A percentile compares a stretch with the other conserved stretches of the same genome.
Evolutionary conservation across 805 yeast genomes (phyloP).

Genomic region (Kazachstania africana): DNA sequence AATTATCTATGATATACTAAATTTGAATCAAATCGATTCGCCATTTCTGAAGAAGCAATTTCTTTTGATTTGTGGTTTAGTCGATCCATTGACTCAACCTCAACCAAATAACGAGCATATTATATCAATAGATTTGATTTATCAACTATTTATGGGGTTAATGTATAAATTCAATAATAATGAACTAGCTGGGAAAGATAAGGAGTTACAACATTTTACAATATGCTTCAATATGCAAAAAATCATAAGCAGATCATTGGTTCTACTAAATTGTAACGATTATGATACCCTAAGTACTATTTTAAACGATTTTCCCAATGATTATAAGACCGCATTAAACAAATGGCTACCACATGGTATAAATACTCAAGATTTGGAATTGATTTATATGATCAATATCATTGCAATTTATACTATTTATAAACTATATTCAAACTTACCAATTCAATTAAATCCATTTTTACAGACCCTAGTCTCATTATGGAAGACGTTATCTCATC

Average conservation of each 20-base stretch:
- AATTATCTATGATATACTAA: constrained; percentile 11
- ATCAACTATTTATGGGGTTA: constrained; percentile 40
- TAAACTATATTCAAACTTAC: constrained; percentile 30
- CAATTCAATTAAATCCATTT: constrained; percentile 45
- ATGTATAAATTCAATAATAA: constrained; percentile 16
- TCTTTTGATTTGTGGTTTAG: constrained; percentile 27
- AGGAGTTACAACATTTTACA: no score
- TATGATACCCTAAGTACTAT: constrained; percentile 13
- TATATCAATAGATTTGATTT: constrained; percentile 44
- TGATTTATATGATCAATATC: constrained; percentile 35
- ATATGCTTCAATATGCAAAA: constrained; percentile 21
- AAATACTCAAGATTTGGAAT: constrained; percentile 31
- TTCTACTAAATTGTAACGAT: constrained; percentile 18
- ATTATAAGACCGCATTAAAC: constrained; percentile 26
- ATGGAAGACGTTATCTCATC: constrained; percentile 58
- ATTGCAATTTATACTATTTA: constrained; percentile 34
- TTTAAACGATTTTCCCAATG: constrained; percentile 2
- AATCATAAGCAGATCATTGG: constrained; percentile 14
- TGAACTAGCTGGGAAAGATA: constrained; percentile 10
- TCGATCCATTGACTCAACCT: constrained; percentile 64
- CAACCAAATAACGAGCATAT: constrained; percentile 41
- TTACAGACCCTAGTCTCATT: constrained; percentile 41
- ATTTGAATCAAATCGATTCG: constrained; percentile 5
- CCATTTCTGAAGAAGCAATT: constrained; percentile 17
- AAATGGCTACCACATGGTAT: constrained; percentile 27